Evolutionary conservation across 2,329 filamentous ascomycete genomes (phyloP).

Genomic region (Fusarium pininemorale): DNA sequence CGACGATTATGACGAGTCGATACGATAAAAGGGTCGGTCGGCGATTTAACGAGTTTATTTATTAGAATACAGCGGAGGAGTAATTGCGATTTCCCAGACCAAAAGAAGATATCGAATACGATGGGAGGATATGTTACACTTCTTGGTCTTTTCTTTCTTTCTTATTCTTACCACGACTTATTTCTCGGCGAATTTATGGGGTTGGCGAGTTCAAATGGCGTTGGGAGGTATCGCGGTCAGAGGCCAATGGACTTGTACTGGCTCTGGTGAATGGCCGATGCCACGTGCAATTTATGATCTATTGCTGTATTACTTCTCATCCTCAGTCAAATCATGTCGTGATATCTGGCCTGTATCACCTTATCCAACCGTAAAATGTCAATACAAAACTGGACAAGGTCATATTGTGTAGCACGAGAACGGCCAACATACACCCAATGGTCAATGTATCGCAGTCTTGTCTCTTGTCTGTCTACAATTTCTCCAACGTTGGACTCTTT

Average conservation of each 20-base stretch:
- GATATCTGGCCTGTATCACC: background rate
- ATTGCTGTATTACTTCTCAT: background rate
- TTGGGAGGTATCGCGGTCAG: rapidly evolving
- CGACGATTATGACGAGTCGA: background rate
- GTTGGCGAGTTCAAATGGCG: background rate
- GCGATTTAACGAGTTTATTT: too few species aligned
- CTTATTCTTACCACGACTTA: rapidly evolving
- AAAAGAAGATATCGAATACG: background rate
- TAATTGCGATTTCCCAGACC: background rate
- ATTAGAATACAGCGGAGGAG: background rate
- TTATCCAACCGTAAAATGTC: too few species aligned
- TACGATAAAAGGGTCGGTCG: background rate
- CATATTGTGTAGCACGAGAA: too few species aligned
- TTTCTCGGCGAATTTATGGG: too few species aligned
- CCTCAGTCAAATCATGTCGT: rapidly evolving
- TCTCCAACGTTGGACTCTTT: background rate
- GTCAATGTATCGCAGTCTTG: background rate
- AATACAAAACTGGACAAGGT: background rate
- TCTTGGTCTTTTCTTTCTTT: too few species aligned
- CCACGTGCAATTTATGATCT: background rate
- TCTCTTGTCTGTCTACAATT: background rate
- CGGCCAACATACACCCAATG: too few species aligned
- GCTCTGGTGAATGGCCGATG: too few species aligned
- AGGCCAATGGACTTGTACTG: background rate
- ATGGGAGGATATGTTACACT: background rate